Base-by-base conservation (phyloP, 2,329 filamentous ascomycete species). In the Cephalotrichum gorgonifer region DNA sequence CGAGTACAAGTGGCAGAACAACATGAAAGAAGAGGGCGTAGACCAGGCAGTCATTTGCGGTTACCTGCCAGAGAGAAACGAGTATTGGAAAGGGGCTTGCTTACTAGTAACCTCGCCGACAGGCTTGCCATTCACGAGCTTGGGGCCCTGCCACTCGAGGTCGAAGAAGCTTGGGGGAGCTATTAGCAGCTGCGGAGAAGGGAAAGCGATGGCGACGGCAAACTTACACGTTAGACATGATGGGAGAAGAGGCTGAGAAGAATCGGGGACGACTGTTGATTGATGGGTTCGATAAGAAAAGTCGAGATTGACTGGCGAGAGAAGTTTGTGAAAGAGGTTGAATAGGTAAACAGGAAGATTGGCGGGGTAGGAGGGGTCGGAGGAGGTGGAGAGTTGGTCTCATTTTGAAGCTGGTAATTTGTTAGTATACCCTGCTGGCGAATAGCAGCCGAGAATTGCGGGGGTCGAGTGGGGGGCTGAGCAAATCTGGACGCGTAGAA, bases 161-260 rank as follows among this genome's bases (percentile, higher is more conserved):
- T 90, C 84, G 73, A 91, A 89, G 74, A 72, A 87, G 62, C 76
- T 81, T 53, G 51, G 47, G 17, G 35, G 42, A 50, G 20, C 50
- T 53, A 51, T 63, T 43, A 64, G 60, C 44, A 48, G 46, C 20
- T 38, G 28, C 35, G 6, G 15, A 39, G 35, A 38, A 39, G 35
- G 9, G 11, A 39, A 22, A 20, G 20, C 7, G 35, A 9, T 22
- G 35, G 35, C 35, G 22, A 20, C 4, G 35, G 35, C 35, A 39
- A 43, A 77, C 81, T 73, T 75, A 88, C 73, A 81, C 81, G 67
- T 75, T 72, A 54, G 58, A 52, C 88, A 95, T 95, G 69, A 76
- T 83, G 75, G 78, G n/a, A n/a, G n/a, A 72, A 62, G 83, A 70
- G 66, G 86, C 74, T 53, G 68, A 71, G 60, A 74, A 77, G 60